Conservation (phyloP, 179 eudicot genomes). For the Vitellaria paradoxa region DNA sequence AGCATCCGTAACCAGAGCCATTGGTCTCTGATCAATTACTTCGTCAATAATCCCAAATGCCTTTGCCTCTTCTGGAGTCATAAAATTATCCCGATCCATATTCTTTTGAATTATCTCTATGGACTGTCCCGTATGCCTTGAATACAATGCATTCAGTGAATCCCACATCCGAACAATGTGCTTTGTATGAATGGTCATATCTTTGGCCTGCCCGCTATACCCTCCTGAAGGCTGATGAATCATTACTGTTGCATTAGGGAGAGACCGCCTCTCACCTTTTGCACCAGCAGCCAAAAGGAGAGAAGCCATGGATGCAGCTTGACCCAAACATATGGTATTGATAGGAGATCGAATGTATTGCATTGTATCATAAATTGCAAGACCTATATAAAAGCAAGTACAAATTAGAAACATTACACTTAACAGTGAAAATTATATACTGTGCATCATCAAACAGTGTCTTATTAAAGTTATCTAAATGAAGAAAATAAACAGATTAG, state of each 20-base stretch:
- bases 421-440: neutral
- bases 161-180: conserved; percentile 93
- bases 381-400: conserved; percentile 49
- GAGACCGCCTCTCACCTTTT: conserved; percentile 88
- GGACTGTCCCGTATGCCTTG: conserved; percentile 85
- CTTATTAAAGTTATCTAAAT: neutral
- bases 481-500: neutral
- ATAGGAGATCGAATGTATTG: conserved; percentile 93
- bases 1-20: conserved; percentile 83
- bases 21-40: conserved; percentile 79
- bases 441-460: neutral
- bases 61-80: conserved; percentile 91
- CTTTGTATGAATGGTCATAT: conserved; percentile 85
- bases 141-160: conserved; percentile 64
- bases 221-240: conserved; percentile 98
- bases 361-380: conserved; percentile 98
- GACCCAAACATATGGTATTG: conserved; percentile 87
- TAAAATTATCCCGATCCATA: conserved; percentile 94
- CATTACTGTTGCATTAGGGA: conserved; percentile 92
- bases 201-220: conserved; percentile 90
- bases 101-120: conserved; percentile 66
- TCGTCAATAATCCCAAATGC: conserved; percentile 94
- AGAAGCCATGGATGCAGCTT: conserved; percentile 96
- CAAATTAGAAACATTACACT: neutral
- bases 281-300: conserved; percentile 93